A percentile compares a stretch with the other conserved stretches of the same genome.
Conservation (phyloP, 2,329 filamentous ascomycete genomes). For the Pseudogymnoascus sp. region DNA sequence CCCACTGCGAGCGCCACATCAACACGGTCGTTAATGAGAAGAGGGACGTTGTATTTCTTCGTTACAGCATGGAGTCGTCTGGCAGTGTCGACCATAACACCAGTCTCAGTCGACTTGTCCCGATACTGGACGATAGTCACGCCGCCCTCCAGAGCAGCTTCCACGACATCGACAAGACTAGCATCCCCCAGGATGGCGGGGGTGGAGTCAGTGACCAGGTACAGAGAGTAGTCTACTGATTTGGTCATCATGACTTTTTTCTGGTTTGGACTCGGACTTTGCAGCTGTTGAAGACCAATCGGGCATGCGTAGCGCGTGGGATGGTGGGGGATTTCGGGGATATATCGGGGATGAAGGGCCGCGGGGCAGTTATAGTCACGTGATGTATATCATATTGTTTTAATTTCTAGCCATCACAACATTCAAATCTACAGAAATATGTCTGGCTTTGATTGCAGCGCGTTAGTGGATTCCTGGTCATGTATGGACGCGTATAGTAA, state of each 20-base stretch:
- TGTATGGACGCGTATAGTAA: not conserved
- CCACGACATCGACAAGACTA: conserved; percentile 65
- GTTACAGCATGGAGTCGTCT: conserved; percentile 64
- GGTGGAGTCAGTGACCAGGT: conserved; percentile 92
- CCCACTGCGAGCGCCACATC: conserved; percentile 79
- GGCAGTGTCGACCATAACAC: conserved; percentile 60
- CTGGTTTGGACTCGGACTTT: not conserved
- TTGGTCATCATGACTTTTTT: conserved; percentile 27
- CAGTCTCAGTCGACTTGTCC: conserved; percentile 76
- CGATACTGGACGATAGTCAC: conserved; percentile 83
- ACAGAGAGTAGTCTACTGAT: conserved; percentile 67
- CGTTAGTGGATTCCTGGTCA: not conserved
- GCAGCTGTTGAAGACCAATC: not conserved
- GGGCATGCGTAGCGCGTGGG: not conserved
- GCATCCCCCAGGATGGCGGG: conserved; percentile 65
- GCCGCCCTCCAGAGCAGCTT: conserved; percentile 66
- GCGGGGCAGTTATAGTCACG: not conserved
- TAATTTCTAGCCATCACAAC: too few species aligned
- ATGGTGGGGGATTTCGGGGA: conserved; percentile 2
- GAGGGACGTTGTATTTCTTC: conserved; percentile 56
- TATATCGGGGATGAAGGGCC: not conserved
- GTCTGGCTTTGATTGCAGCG: not conserved
- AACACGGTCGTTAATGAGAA: conserved; percentile 88
- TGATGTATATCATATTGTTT: not conserved
- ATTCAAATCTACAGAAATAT: not conserved